Evolutionary conservation across 2,329 filamentous ascomycete species (phyloP), one percentile per base, ranked within the genome.

Genomic region (Epichloe typhina): DNA sequence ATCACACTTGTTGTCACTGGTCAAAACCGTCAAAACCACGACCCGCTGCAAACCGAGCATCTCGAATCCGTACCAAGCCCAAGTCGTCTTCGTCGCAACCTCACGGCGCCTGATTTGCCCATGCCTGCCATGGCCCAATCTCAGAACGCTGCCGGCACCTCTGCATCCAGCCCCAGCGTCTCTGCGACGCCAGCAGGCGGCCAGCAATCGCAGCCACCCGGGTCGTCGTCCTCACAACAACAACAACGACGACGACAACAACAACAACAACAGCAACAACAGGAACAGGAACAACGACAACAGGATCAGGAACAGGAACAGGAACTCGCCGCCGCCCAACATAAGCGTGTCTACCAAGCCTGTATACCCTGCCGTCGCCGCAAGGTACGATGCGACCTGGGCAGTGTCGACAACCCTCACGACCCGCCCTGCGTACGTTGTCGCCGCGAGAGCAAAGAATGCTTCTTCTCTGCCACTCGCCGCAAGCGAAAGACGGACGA

Each of bases 341-440:
- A 82, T 62, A 80, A 80, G 64, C 76, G 78, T 49, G 78, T 81
- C 56, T 82, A 82, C 56, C 78, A 82, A 60, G 78, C 78, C 33
- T 82, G 78, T 61, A 81, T 82, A 47, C 78, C 78, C 6, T 82
- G 78, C 55, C 76, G 78, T 17, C 73, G 77, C 3, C 73, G 77
- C 56, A 82, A 82, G 63, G 77, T 83, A 26, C 73, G 79, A 53
- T 82, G 77, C 65, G 78, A 82, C 56, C 68, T 83, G 6, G 79
- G 79, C 52, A 85, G 83, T 61, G 91, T 97, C 64, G 93, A 97
- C 69, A 91, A 93, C 61, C 93, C 93, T 23, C 83, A 90, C 67
- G 88, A 95, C 60, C 91, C 91, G 50, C 93, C 93, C 2, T 98
- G 93, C 67, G 86, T 91, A 53, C 83, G 93, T 63, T 98, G 93